Base-by-base conservation (phyloP, 495 filamentous ascomycete genomes). In the Aspergillus egyptiacus region DNA sequence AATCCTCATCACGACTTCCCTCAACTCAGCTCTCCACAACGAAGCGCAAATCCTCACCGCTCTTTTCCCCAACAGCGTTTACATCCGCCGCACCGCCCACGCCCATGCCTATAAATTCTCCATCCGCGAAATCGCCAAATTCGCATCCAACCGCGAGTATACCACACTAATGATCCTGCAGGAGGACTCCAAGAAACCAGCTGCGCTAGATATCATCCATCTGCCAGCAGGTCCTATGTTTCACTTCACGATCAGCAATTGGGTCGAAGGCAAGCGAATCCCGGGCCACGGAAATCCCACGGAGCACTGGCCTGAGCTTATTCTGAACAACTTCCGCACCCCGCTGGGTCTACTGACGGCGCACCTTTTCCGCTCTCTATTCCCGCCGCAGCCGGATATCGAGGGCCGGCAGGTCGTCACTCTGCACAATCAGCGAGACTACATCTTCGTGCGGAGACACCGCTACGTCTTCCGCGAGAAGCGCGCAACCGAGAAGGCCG, bases 321-420 rank as follows among this genome's bases (percentile, higher is more conserved):
- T 96, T 39, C 77, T 98, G 28, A 96, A 96, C 66, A 90, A 91
- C 61, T 98, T 98, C 74, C 81, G 87, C 56, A 98, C 94, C 0
- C 89, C 93, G 0, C 73, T 98, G 8, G 94, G 94, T 64, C 72
- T 95, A 4, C 73, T 95, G n/a, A 89, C 87, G 0, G 93, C 90
- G 9, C 83, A 87, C 53, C 73, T 95, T 1, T 91, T 97, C 75
- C 78, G 84, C 51, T 80, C 79, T 0, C 66, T 96, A 31, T 96
- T 93, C 70, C 91, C 91, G 1, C 74, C 83, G 2, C 78, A 81
- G 44, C 90, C 93, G 3, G 88, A 98, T 48, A 67, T 96, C 2
- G 70, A 78, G 20, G 91, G 91, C 5, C 70, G 93, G 14, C 89
- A 96, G 54, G 89, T 95, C 0, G 84, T 95, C 24, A 96, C 91